phyloP scores from a whole-genome alignment of 2,329 filamentous ascomycete genomes.

The Lecanicillium sp. region DNA sequence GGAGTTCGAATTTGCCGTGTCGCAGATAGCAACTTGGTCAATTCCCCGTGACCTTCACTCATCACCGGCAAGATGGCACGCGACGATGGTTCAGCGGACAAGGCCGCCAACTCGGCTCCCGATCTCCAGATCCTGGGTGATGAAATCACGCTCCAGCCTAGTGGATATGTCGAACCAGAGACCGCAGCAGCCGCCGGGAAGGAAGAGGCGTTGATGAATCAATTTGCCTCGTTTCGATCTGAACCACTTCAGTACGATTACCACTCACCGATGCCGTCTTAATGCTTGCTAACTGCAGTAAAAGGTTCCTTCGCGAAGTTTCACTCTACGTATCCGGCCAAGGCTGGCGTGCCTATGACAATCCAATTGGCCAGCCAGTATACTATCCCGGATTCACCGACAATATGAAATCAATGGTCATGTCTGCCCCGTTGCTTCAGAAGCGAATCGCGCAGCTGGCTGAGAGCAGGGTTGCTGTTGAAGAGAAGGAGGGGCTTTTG shows the following conservation, averaged over 20 bases:
- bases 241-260: conserved; percentile 50
- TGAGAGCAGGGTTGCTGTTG: conserved; percentile 62
- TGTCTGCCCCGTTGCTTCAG: conserved; percentile 69
- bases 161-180: conserved; percentile 53
- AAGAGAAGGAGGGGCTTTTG: conserved; percentile 67
- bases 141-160: conserved; percentile 66
- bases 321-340: conserved; percentile 87
- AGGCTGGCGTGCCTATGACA: conserved; percentile 92
- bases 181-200: conserved; percentile 40
- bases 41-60: background rate
- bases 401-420: conserved; percentile 72
- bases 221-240: conserved; percentile 79
- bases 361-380: conserved; percentile 82
- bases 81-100: conserved; percentile 20
- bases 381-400: conserved; percentile 92
- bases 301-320: conserved; percentile 84
- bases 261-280: background rate
- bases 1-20: background rate
- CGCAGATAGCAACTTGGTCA: background rate
- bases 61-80: conserved; percentile 20
- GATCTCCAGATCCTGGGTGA: conserved; percentile 71
- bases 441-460: conserved; percentile 70
- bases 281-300: background rate
- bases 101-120: conserved; percentile 46
- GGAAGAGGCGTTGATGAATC: conserved; percentile 66